Conservation (phyloP, 495 filamentous ascomycete species). For the Trichoderma asperelloides region DNA sequence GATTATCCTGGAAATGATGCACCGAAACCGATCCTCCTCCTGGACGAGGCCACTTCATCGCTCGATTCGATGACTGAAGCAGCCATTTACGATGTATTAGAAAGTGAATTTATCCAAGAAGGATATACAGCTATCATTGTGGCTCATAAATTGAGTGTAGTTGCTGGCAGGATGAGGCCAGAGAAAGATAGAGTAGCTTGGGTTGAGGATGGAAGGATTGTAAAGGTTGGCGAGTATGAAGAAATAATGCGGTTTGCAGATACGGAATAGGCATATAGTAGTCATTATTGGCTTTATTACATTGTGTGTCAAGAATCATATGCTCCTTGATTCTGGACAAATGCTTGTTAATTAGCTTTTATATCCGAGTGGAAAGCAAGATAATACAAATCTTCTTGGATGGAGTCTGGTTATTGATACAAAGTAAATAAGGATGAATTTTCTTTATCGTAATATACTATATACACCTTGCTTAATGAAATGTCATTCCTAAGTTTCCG, state of each 20-base stretch:
- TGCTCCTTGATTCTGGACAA: too few species aligned
- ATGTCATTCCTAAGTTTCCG: not conserved
- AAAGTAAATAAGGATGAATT: too few species aligned
- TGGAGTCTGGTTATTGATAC: too few species aligned
- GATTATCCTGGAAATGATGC: not conserved
- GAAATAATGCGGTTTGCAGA: not conserved
- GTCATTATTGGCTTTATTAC: not conserved
- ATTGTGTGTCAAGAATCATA: not conserved
- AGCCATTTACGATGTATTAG: not conserved
- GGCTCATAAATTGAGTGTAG: not conserved
- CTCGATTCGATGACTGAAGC: not conserved
- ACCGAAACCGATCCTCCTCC: not conserved
- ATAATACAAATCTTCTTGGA: too few species aligned
- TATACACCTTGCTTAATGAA: not conserved
- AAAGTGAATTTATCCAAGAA: not conserved
- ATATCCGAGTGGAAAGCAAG: too few species aligned
- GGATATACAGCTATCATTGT: slow-evolving; percentile 1
- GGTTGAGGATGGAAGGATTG: not conserved
- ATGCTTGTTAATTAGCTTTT: too few species aligned
- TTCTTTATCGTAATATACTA: not conserved
- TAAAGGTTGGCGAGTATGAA: not conserved
- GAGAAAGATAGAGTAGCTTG: not conserved
- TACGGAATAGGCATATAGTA: not conserved
- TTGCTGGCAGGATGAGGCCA: not conserved
- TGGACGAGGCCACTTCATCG: not conserved